Evolutionary conservation across 768 basidiomycete genomes (phyloP).

Genomic region (Rhodosporidiobolus sp.): DNA sequence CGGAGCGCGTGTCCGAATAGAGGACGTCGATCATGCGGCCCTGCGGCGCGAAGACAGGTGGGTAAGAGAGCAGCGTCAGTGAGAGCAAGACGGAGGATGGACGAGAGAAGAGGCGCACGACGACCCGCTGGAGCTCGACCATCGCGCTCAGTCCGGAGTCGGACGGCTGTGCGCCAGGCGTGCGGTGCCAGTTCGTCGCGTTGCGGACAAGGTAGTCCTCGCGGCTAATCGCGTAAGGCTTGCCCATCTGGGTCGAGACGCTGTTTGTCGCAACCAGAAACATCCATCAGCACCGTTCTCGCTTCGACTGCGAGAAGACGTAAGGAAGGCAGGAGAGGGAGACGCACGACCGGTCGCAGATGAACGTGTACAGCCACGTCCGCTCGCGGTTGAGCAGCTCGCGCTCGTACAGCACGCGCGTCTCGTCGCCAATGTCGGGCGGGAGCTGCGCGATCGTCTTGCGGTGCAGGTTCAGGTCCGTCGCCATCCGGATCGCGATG

Average conservation of each 20-base stretch:
- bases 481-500: constrained; percentile 70
- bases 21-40: constrained; percentile 76
- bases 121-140: constrained; percentile 47
- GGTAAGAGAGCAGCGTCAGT: not conserved
- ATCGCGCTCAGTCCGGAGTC: constrained; percentile 73
- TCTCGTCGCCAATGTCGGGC: constrained; percentile 70
- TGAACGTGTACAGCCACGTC: constrained; percentile 68
- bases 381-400: constrained; percentile 93
- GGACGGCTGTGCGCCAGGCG: constrained; percentile 61
- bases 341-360: constrained; percentile 37
- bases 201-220: constrained; percentile 92
- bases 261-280: not conserved
- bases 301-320: too few species aligned
- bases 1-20: constrained; percentile 66
- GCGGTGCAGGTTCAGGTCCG: constrained; percentile 90
- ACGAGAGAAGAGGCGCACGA: constrained; percentile 54
- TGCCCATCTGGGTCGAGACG: constrained; percentile 88
- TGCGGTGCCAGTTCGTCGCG: constrained; percentile 68
- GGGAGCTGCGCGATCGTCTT: constrained; percentile 63
- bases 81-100: not conserved
- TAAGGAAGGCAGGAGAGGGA: not conserved
- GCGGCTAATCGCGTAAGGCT: constrained; percentile 75
- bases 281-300: not conserved
- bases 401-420: constrained; percentile 61
- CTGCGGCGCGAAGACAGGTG: not conserved